These are phyloP conservation scores for Mycena maculata DNA, from an alignment of 768 basidiomycete species.

Conservation along the genomic window DNA sequence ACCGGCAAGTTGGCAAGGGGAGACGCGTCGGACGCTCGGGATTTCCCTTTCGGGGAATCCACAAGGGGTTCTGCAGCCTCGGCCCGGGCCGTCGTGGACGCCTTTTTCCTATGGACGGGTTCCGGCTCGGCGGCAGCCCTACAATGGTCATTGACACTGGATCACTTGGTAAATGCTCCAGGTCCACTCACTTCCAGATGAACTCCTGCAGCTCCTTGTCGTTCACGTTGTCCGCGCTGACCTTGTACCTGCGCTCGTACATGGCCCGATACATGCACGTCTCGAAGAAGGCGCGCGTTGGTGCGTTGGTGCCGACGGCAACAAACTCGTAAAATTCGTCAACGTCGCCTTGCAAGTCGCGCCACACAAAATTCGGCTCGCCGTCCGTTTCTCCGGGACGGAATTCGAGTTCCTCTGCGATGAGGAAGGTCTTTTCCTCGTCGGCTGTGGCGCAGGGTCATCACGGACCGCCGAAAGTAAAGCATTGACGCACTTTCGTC, in stretches of 20 bases:
- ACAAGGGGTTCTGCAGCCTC: constrained; percentile 17
- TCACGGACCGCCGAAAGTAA: neutral
- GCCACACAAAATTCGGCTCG: constrained; percentile 89
- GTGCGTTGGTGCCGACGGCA: constrained; percentile 78
- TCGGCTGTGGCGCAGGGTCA: constrained; percentile 67
- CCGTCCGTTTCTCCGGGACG: constrained; percentile 78
- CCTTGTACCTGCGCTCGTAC: constrained; percentile 92
- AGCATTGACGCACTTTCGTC: constrained; percentile 75
- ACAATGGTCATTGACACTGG: constrained; percentile 5
- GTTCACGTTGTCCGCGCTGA: constrained; percentile 71
- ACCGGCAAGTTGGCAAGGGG: constrained; percentile 32
- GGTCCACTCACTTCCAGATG: constrained; percentile 75
- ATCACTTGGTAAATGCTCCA: neutral
- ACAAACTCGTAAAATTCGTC: constrained; percentile 97
- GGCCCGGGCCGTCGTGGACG: neutral
- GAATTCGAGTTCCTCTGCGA: constrained; percentile 92
- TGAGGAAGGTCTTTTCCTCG: constrained; percentile 92
- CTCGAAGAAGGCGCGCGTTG: constrained; percentile 91
- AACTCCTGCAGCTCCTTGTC: constrained; percentile 84
- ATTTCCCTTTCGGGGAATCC: constrained; percentile 22
- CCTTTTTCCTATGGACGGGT: constrained; percentile 38
- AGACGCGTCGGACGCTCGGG: constrained; percentile 24
- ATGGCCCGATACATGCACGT: constrained; percentile 95
- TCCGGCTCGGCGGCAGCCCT: constrained; percentile 49
- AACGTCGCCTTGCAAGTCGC: constrained; percentile 89